Percentiles rank a stretch among this genome's conserved stretches.
Conservation (phyloP, 176 grass and related monocot genomes). For the Phyllostachys edulis region DNA sequence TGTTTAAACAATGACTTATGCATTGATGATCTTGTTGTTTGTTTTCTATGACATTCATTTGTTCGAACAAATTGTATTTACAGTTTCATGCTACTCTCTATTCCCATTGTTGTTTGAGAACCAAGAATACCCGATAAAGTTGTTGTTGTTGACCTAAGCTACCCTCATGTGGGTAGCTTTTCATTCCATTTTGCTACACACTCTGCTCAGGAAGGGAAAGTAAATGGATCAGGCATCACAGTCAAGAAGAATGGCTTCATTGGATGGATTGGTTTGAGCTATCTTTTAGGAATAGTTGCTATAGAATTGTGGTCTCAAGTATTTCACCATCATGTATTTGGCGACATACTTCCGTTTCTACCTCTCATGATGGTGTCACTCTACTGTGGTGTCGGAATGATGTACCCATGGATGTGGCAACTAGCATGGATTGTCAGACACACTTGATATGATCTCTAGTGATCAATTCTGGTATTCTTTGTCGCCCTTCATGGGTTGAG, state of each 20-base stretch:
- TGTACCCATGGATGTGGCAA: constrained; percentile 93
- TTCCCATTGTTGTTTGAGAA: constrained; percentile 80
- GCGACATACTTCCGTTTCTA: constrained; percentile 69
- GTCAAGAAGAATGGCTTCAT: constrained; percentile 41
- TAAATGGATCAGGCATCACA: neutral
- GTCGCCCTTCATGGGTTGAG: neutral
- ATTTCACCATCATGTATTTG: constrained; percentile 65
- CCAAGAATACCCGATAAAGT: constrained; percentile 78
- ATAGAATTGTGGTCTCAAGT: constrained; percentile 71
- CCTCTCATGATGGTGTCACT: constrained; percentile 77
- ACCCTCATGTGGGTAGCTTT: constrained; percentile 73
- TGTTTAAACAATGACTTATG: constrained; percentile 5
- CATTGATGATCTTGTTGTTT: neutral
- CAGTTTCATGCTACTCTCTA: constrained; percentile 87
- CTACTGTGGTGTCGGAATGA: constrained; percentile 71
- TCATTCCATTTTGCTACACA: constrained; percentile 50
- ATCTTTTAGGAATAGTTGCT: constrained; percentile 53
- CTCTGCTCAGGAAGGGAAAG: constrained; percentile 14
- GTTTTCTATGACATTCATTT: constrained; percentile 23
- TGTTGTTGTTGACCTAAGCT: constrained; percentile 58
- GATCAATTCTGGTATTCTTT: neutral
- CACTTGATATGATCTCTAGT: constrained; percentile 38
- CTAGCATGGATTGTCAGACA: constrained; percentile 53
- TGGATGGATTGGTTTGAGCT: constrained; percentile 55
- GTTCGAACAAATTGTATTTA: constrained; percentile 29